These are phyloP conservation scores for Panicum virgatum DNA, from an alignment of 202 grass and related monocot species.

Conservation along the genomic window DNA sequence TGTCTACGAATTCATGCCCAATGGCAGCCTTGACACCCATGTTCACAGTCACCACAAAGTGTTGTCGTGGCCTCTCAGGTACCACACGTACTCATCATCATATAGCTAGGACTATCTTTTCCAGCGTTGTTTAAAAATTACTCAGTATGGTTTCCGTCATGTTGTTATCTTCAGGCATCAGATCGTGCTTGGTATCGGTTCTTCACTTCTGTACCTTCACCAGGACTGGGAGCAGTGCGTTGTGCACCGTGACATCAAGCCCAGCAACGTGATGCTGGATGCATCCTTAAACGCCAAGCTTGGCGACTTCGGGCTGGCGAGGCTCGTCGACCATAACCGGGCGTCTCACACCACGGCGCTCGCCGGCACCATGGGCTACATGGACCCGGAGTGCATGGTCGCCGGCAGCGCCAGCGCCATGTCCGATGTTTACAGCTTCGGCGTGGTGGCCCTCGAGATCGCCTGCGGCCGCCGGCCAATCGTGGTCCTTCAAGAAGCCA, in stretches of 20 bases:
- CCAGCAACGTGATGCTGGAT: slow-evolving; percentile 49
- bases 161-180: no score
- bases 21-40: slow-evolving; percentile 43
- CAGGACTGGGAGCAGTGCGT: slow-evolving; percentile 46
- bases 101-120: no score
- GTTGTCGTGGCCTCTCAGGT: no score
- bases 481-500: no score
- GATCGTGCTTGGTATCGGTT: slow-evolving; percentile 33
- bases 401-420: slow-evolving; percentile 44
- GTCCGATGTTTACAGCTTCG: no score
- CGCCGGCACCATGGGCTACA: no score
- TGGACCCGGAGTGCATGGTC: slow-evolving; percentile 46
- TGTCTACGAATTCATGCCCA: no score
- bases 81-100: no score
- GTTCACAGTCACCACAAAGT: no score
- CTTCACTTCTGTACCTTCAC: slow-evolving; percentile 49
- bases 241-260: slow-evolving; percentile 48
- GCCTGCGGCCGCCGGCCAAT: slow-evolving; percentile 44
- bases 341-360: slow-evolving; percentile 29
- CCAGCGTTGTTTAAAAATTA: no score
- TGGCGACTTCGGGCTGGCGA: slow-evolving; percentile 53
- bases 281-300: slow-evolving; percentile 29
- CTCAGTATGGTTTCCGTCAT: no score
- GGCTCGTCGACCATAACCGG: slow-evolving; percentile 36
- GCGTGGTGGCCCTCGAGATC: no score